phyloP scores from a whole-genome alignment of 2,329 filamentous ascomycete genomes.

The Paraphoma sp. region DNA sequence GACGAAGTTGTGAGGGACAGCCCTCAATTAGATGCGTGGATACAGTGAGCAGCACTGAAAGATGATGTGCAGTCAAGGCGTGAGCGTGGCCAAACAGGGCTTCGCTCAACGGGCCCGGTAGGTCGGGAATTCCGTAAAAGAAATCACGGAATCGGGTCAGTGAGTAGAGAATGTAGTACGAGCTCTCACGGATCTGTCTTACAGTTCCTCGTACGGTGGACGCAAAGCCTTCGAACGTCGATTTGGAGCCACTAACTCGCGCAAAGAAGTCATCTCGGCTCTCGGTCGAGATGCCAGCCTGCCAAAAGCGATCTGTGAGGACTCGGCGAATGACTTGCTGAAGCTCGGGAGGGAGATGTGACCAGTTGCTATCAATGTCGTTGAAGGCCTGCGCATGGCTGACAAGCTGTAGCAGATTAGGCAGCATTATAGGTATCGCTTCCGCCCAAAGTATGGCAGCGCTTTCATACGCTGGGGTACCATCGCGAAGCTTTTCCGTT shows the following conservation, averaged over 20 bases:
- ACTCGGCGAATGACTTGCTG: conserved; percentile 79
- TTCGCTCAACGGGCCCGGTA: conserved; percentile 82
- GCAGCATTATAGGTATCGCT: conserved; percentile 81
- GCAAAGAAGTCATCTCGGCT: conserved; percentile 98
- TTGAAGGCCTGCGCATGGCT: conserved; percentile 92
- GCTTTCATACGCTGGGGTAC: conserved; percentile 73
- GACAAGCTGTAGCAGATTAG: conserved; percentile 82
- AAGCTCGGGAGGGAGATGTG: conserved; percentile 75
- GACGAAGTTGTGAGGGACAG: conserved; percentile 79
- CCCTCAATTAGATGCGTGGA: conserved; percentile 89
- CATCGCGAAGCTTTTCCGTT: conserved; percentile 83
- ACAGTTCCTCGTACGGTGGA: conserved; percentile 91
- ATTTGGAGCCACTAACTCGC: conserved; percentile 85
- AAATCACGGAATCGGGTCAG: conserved; percentile 85
- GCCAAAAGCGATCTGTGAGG: conserved; percentile 95
- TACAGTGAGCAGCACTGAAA: conserved; percentile 90
- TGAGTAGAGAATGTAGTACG: conserved; percentile 92
- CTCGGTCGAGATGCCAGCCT: conserved; percentile 93
- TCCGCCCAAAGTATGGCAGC: conserved; percentile 86
- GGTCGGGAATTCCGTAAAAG: conserved; percentile 88
- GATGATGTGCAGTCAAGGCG: conserved; percentile 86
- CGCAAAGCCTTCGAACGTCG: conserved; percentile 89
- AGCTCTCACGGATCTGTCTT: conserved; percentile 87
- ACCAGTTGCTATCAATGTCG: conserved; percentile 80
- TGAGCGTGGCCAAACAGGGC: conserved; percentile 84